A percentile compares a stretch with the other conserved stretches of the same genome.
These are phyloP conservation scores for Chalara sp. DNA, from an alignment of 2,329 filamentous ascomycete species.

Conservation along the genomic window DNA sequence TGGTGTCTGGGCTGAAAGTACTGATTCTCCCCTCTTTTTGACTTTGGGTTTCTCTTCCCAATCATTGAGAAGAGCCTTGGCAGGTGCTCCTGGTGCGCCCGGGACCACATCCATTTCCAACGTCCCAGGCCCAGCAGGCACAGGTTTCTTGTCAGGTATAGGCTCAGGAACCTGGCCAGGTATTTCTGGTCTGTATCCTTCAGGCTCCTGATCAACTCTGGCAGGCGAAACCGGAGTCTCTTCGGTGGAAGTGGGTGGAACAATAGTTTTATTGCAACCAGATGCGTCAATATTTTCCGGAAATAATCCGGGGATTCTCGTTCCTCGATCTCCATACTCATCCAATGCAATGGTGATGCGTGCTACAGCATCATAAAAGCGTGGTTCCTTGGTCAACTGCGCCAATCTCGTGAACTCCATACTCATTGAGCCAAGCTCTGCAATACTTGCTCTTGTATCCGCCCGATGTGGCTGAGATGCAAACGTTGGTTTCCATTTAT, in stretches of 20 bases:
- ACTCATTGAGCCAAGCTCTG: constrained; percentile 59
- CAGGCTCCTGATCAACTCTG: constrained; percentile 12
- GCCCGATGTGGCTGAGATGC: constrained; percentile 59
- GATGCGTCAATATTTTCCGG: constrained; percentile 71
- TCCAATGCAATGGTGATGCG: constrained; percentile 78
- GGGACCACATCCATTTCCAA: constrained; percentile 24
- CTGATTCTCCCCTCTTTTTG: constrained; percentile 9
- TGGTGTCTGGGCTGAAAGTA: neutral
- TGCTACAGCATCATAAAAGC: constrained; percentile 85
- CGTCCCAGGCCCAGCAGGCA: constrained; percentile 5
- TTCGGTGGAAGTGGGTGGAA: neutral
- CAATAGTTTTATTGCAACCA: constrained; percentile 54
- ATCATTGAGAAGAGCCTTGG: constrained; percentile 11
- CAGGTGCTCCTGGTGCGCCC: constrained; percentile 17
- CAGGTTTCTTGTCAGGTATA: constrained; percentile 15
- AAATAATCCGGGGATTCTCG: constrained; percentile 74
- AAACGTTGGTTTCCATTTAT: constrained; percentile 65
- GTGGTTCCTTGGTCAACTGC: constrained; percentile 72
- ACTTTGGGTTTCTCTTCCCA: constrained; percentile 18
- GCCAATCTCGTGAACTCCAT: constrained; percentile 87
- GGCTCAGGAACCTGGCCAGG: constrained; percentile 12
- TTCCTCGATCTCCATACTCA: constrained; percentile 59
- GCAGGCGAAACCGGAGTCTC: neutral
- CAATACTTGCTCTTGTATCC: constrained; percentile 45
- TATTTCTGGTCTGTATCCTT: constrained; percentile 24